These are phyloP conservation scores for Kalanchoe fedtschenkoi DNA, from an alignment of 164 flowering plant species.

Conservation along the genomic window DNA sequence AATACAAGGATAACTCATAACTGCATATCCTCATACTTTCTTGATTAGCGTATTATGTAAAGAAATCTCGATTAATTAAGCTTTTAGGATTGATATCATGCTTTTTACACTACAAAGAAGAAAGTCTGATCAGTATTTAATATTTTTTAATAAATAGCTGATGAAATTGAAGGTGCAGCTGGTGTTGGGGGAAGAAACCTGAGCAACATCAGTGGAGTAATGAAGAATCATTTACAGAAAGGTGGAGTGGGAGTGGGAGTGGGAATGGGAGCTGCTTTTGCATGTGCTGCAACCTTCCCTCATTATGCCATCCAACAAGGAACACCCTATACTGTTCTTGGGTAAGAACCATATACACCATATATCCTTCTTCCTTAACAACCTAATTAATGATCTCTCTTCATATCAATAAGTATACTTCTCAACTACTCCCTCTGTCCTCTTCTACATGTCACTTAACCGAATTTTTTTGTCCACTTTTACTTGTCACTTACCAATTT, in stretches of 20 bases:
- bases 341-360: conserved; percentile 30
- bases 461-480: too few relatives aligned
- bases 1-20: too few relatives aligned
- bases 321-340: conserved; percentile 63
- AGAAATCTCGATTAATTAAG: too few relatives aligned
- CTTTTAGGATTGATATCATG: background rate
- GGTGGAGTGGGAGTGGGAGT: conserved; percentile 51
- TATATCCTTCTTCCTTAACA: too few relatives aligned
- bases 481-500: too few relatives aligned
- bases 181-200: conserved; percentile 37
- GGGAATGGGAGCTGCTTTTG: conserved; percentile 55
- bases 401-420: too few relatives aligned
- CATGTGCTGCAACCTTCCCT: conserved; percentile 61
- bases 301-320: conserved; percentile 95
- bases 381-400: background rate
- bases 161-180: background rate
- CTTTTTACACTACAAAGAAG: background rate
- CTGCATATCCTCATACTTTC: too few relatives aligned
- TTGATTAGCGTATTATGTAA: too few relatives aligned
- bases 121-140: background rate
- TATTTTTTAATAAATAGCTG: background rate
- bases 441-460: too few relatives aligned
- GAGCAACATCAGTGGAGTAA: conserved; percentile 28
- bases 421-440: too few relatives aligned
- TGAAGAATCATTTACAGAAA: conserved; percentile 34